Evolutionary conservation across 139 green algal genomes (phyloP).

Genomic region (Chloropicon primus): DNA sequence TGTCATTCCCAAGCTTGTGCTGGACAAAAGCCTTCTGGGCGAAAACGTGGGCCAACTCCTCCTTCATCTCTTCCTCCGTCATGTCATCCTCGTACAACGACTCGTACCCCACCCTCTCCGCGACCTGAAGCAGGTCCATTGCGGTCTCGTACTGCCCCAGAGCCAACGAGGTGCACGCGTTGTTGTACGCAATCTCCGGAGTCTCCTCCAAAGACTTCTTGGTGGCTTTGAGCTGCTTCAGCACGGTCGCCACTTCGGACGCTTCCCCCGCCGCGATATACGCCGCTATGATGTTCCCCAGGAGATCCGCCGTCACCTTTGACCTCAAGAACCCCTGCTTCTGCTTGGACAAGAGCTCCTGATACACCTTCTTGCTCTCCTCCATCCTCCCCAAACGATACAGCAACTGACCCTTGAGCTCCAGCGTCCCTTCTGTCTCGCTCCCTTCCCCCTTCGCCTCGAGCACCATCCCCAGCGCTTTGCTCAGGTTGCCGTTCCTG

Average conservation of each 20-base stretch:
- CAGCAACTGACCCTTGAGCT: neutral
- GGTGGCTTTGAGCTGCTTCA: neutral
- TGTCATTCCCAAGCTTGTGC: neutral
- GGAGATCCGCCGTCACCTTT: neutral
- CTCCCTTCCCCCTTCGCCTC: no score
- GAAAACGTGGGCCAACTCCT: neutral
- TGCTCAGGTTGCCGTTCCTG: neutral
- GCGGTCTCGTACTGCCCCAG: neutral
- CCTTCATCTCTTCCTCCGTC: neutral
- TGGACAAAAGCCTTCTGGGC: neutral
- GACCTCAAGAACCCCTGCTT: neutral
- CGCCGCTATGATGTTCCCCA: neutral
- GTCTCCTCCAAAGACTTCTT: neutral
- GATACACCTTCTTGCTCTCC: neutral
- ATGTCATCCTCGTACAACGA: neutral
- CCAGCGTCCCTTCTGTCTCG: neutral
- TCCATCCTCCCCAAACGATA: neutral
- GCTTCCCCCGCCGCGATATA: neutral
- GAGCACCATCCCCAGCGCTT: neutral
- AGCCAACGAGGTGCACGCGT: neutral
- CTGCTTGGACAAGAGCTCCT: neutral
- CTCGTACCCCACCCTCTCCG: neutral
- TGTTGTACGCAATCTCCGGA: neutral
- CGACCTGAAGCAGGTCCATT: neutral
- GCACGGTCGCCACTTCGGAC: neutral